Base-by-base conservation (phyloP, 768 basidiomycete species). In the Pleurotus ostreatus region DNA sequence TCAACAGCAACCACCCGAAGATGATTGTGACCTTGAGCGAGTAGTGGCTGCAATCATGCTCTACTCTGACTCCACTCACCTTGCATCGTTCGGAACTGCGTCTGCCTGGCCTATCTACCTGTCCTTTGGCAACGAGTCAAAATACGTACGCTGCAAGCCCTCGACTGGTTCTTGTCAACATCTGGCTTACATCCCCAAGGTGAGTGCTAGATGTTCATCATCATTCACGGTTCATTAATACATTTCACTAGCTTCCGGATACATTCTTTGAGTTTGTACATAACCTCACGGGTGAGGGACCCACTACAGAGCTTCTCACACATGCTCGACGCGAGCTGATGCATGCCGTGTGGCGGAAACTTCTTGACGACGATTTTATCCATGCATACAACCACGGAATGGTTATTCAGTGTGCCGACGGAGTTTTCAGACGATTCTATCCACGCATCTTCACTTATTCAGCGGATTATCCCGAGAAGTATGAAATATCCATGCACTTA, bases 21-120 rank as follows among this genome's bases (percentile, higher is more conserved):
- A 41, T 11, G 59, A 51, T 1, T 66, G 63, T 13, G 39, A 55
- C 15, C 56, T 62, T 2, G 60, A 58, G 18, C 34, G 22, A 0
- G 58, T 60, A 11, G 48, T 68, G 46, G 44, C 59, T 5, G 56
- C 59, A 0, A 3, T 68, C 0, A 68, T 67, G 66, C 49, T 67
- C 5, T 68, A 62, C 49, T 71, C 68, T 2, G 70, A 71, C 48
- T 58, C 63, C 2, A 71, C 68, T 0, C 67, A 68, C 43, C 63
- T 70, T 8, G 57, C 70, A 2, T 58, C 49, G 8, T 70, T 71
- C 46, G 69, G 69, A 2, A 65, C 49, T n/a, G 61, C 68, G 1
- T 60, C 60, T 7, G 57, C 67, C 1, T 76, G 70, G 74, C 74
- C 73, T 0, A 23, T 71, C 1, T 76, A 75, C 47, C 39, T 70